Percentiles rank a stretch among this genome's conserved stretches.
phyloP scores from a whole-genome alignment of 2,329 filamentous ascomycete species.

The Venturia nashicola region DNA sequence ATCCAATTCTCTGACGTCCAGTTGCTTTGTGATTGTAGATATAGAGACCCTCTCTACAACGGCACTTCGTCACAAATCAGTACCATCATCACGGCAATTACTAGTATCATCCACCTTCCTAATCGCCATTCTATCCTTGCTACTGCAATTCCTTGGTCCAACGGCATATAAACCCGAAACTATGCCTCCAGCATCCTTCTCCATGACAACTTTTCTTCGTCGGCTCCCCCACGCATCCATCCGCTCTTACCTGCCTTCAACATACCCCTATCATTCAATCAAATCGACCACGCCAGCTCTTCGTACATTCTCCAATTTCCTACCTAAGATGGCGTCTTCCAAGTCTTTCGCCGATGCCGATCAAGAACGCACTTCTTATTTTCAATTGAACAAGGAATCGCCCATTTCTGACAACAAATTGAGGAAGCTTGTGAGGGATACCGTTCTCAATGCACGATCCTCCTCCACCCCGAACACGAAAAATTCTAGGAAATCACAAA shows the following conservation, averaged over 20 bases:
- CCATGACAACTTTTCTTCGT: not conserved
- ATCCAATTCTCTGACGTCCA: not conserved
- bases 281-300: not conserved
- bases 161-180: not conserved
- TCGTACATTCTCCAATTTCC: not conserved
- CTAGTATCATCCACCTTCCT: not conserved
- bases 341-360: slow-evolving; percentile 49
- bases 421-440: slow-evolving; percentile 46
- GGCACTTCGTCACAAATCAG: not conserved
- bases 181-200: not conserved
- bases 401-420: slow-evolving; percentile 46
- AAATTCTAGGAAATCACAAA: slow-evolving; percentile 70
- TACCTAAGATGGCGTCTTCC: not conserved
- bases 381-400: slow-evolving; percentile 53
- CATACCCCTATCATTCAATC: not conserved
- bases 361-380: slow-evolving; percentile 57
- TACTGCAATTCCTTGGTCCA: not conserved
- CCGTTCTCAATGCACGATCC: slow-evolving; percentile 60
- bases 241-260: not conserved
- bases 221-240: not conserved
- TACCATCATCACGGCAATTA: not conserved
- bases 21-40: not conserved
- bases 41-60: not conserved
- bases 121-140: not conserved
- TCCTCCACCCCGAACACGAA: slow-evolving; percentile 73